Evolutionary conservation across 2,329 filamentous ascomycete species (phyloP).

Genomic region (Pyrenochaeta sp.): DNA sequence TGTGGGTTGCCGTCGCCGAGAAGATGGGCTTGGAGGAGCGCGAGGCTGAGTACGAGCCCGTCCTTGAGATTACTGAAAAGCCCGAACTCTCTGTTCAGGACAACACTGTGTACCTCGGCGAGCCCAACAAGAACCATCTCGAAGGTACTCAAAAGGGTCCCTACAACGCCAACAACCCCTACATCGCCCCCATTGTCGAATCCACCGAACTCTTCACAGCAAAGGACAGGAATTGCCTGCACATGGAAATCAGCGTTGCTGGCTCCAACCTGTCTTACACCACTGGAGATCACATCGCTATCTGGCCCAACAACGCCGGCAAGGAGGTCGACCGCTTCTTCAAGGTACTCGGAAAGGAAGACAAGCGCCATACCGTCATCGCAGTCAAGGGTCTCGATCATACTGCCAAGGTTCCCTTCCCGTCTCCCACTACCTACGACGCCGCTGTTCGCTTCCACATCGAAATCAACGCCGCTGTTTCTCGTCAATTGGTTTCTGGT

Average conservation of each 20-base stretch:
- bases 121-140: conserved; percentile 95
- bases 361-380: conserved; percentile 83
- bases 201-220: conserved; percentile 90
- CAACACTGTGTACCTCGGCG: conserved; percentile 87
- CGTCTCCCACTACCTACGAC: conserved; percentile 95
- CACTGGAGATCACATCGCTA: conserved; percentile 94
- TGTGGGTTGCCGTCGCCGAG: conserved; percentile 87
- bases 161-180: conserved; percentile 96
- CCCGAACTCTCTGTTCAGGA: conserved; percentile 77
- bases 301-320: conserved; percentile 97
- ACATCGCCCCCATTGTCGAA: conserved; percentile 90
- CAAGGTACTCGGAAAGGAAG: conserved; percentile 74
- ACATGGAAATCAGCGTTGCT: conserved; percentile 92
- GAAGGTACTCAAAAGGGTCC: conserved; percentile 84
- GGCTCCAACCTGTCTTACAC: conserved; percentile 91
- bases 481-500: conserved; percentile 90
- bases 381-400: conserved; percentile 90
- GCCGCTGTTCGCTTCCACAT: conserved; percentile 93
- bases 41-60: conserved; percentile 93
- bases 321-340: conserved; percentile 91
- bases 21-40: conserved; percentile 92
- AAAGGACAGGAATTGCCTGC: conserved; percentile 92
- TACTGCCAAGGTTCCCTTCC: conserved; percentile 97
- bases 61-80: conserved; percentile 82
- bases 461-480: conserved; percentile 94